These are phyloP conservation scores for Phytopythium aichiense DNA, from an alignment of 352 stramenopile genomes.

Conservation along the genomic window DNA sequence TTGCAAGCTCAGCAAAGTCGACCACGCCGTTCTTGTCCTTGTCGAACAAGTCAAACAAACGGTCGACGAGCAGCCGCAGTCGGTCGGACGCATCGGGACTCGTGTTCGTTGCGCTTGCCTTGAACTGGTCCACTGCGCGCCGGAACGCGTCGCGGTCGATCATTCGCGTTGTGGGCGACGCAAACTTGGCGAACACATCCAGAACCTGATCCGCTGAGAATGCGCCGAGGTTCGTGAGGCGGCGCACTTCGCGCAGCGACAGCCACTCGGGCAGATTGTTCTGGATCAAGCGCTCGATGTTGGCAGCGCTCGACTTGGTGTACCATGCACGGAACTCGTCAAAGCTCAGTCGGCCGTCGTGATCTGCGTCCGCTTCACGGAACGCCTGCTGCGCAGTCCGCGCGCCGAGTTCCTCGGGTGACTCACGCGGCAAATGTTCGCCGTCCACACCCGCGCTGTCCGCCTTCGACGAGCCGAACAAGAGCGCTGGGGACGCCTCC, in stretches of 20 bases:
- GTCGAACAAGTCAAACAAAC: conserved; percentile 82
- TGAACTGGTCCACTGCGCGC: conserved; percentile 57
- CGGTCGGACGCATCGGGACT: conserved; percentile 30
- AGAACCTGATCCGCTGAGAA: conserved; percentile 73
- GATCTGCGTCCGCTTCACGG: conserved; percentile 58
- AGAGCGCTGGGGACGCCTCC: conserved; percentile 50
- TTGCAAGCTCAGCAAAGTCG: conserved; percentile 78
- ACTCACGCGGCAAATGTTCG: conserved; percentile 44
- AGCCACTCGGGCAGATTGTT: conserved; percentile 78
- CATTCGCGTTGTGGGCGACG: conserved; percentile 47
- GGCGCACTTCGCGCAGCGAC: conserved; percentile 68
- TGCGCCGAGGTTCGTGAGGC: conserved; percentile 68
- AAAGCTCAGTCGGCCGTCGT: conserved; percentile 69
- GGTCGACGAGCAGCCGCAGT: conserved; percentile 60
- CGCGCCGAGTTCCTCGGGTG: conserved; percentile 50
- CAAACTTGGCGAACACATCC: conserved; percentile 70
- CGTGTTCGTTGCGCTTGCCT: conserved; percentile 15
- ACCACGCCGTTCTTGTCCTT: conserved; percentile 75
- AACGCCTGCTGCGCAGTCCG: conserved; percentile 77
- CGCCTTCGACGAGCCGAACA: conserved; percentile 10
- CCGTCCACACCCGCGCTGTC: not conserved
- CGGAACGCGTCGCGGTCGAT: conserved; percentile 67
- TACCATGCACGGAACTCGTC: conserved; percentile 84
- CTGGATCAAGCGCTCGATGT: conserved; percentile 76
- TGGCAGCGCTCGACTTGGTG: conserved; percentile 58